A percentile compares a stretch with the other conserved stretches of the same genome.
These are phyloP conservation scores for Backusella circina DNA, from an alignment of 192 early-diverging fungal genomes.

Conservation along the genomic window DNA sequence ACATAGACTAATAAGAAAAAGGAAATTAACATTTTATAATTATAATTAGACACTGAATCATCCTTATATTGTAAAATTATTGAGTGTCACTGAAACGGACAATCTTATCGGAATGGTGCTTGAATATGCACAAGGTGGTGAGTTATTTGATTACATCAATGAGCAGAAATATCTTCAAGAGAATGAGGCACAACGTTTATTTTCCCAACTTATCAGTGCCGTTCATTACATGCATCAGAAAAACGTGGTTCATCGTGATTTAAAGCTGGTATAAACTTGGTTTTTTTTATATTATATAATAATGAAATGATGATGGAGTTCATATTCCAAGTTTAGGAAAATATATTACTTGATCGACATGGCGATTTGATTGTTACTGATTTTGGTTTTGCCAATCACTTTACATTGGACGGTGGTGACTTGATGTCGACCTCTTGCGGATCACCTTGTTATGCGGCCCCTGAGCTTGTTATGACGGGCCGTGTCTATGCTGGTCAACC, in stretches of 20 bases:
- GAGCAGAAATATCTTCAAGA: conserved; percentile 88
- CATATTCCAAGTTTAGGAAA: conserved; percentile 63
- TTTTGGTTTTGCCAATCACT: conserved; percentile 96
- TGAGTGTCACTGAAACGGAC: conserved; percentile 81
- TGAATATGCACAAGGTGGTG: conserved; percentile 83
- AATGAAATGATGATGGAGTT: neutral
- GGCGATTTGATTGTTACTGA: conserved; percentile 95
- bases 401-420: conserved; percentile 57
- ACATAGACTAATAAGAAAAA: neutral
- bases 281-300: neutral
- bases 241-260: conserved; percentile 92
- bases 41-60: conserved; percentile 79
- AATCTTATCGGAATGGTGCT: conserved; percentile 82
- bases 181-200: conserved; percentile 80
- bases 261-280: conserved; percentile 77
- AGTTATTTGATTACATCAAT: conserved; percentile 94
- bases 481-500: conserved; percentile 90
- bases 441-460: conserved; percentile 97
- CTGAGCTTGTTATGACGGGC: conserved; percentile 93
- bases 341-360: conserved; percentile 85
- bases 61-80: conserved; percentile 71
- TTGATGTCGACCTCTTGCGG: conserved; percentile 93
- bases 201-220: conserved; percentile 88
- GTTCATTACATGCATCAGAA: conserved; percentile 89
- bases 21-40: neutral